Percentiles rank a stretch among this genome's conserved stretches.
phyloP scores from a whole-genome alignment of 2,329 filamentous ascomycete genomes.

The Albophoma yamanashiensis region DNA sequence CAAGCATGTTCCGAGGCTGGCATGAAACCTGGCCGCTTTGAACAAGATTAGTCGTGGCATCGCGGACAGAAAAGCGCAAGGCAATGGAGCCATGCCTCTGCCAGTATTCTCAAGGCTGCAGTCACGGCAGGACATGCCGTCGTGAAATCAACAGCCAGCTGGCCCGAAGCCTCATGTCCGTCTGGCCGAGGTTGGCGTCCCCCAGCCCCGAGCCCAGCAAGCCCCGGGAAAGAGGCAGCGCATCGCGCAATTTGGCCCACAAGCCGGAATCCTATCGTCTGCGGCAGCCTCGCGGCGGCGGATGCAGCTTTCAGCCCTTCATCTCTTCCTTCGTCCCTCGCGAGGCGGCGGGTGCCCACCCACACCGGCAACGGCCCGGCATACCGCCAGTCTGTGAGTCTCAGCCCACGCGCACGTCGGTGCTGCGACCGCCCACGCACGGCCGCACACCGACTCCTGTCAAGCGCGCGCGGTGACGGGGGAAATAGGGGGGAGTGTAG shows the following conservation, averaged over 20 bases:
- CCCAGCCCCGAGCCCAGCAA: neutral
- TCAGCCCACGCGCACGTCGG: neutral
- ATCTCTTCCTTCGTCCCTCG: neutral
- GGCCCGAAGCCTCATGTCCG: neutral
- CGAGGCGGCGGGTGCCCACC: neutral
- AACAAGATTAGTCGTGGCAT: neutral
- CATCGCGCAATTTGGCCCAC: neutral
- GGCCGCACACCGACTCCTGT: neutral
- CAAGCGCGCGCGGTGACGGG: neutral
- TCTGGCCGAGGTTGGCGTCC: neutral
- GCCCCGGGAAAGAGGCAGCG: neutral
- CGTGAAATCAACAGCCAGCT: neutral
- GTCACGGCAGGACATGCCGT: neutral
- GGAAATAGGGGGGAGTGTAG: neutral
- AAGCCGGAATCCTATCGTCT: neutral
- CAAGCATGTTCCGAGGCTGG: neutral
- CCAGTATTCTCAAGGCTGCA: neutral
- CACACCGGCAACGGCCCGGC: neutral
- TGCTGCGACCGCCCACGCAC: neutral
- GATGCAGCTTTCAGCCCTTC: neutral
- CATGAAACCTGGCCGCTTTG: neutral
- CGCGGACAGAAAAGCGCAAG: neutral
- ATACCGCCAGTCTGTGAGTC: neutral
- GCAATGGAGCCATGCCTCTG: neutral
- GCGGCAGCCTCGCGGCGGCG: neutral